Evolutionary conservation across 2,329 filamentous ascomycete genomes (phyloP).

Genomic region (Lecanosticta acicola): DNA sequence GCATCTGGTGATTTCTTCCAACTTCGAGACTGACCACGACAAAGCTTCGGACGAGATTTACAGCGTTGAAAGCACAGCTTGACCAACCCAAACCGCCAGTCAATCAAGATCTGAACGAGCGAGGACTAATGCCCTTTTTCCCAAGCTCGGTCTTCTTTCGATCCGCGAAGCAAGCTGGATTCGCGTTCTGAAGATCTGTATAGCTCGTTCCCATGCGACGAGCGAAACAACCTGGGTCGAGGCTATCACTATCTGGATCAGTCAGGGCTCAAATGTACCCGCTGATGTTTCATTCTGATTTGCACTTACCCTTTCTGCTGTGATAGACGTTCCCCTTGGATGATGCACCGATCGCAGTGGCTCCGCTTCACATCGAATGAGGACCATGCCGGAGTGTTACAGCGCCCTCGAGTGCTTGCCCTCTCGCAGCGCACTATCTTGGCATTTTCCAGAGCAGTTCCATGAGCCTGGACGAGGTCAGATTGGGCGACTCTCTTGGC

Average conservation of each 20-base stretch:
- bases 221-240: constrained; percentile 21
- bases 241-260: no score
- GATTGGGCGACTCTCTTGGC: constrained; percentile 25
- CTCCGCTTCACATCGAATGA: constrained; percentile 18
- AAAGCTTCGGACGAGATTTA: no score
- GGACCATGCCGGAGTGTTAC: constrained; percentile 13
- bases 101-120: no score
- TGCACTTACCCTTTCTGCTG: constrained; percentile 13
- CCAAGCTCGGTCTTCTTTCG: not conserved
- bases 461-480: constrained; percentile 16
- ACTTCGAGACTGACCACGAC: no score
- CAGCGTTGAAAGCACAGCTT: no score
- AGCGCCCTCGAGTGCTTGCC: constrained; percentile 6
- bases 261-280: no score
- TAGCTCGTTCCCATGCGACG: constrained; percentile 20
- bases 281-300: no score
- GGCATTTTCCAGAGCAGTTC: constrained; percentile 18
- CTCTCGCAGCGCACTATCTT: constrained; percentile 12
- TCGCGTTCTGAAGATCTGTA: constrained; percentile 16
- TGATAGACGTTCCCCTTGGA: constrained; percentile 21
- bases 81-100: no score
- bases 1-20: no score
- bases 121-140: not conserved
- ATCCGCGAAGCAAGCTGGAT: constrained; percentile 8
- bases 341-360: constrained; percentile 26